Percentiles rank a stretch among this genome's conserved stretches.
Evolutionary conservation across 306 rosid genomes (phyloP).

Genomic region (Myrica gale): DNA sequence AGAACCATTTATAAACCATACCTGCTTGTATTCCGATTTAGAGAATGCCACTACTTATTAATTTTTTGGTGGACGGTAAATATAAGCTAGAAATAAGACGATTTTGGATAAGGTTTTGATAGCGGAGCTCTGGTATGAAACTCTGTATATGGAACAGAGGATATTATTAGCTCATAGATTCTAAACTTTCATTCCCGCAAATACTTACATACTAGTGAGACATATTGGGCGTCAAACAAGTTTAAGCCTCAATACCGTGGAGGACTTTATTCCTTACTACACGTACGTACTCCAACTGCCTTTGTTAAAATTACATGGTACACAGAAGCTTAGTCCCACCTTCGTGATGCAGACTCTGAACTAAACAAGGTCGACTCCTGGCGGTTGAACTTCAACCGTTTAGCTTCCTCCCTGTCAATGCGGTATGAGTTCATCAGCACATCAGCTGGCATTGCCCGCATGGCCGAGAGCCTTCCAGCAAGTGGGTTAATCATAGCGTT

Average conservation of each 20-base stretch:
- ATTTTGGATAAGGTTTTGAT: too few relatives aligned
- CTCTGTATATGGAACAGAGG: background rate
- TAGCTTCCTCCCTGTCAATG: slow-evolving; percentile 25
- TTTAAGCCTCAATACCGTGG: background rate
- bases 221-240: background rate
- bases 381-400: slow-evolving; percentile 23
- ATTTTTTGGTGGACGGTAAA: too few relatives aligned
- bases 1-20: too few relatives aligned
- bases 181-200: background rate
- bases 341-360: slow-evolving; percentile 13
- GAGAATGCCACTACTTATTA: too few relatives aligned
- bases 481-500: slow-evolving; percentile 25
- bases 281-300: background rate
- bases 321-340: background rate
- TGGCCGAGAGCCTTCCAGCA: slow-evolving; percentile 26
- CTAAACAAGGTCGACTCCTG: slow-evolving; percentile 24
- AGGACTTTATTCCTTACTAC: slow-evolving; percentile 11
- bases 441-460: slow-evolving; percentile 25
- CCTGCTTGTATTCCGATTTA: too few relatives aligned
- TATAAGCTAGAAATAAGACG: too few relatives aligned
- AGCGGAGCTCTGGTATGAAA: background rate
- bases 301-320: background rate
- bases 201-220: background rate
- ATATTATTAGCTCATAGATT: background rate
- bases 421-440: slow-evolving; percentile 16